Conservation (phyloP, 2,329 filamentous ascomycete genomes). For the Penicillium sp. region DNA sequence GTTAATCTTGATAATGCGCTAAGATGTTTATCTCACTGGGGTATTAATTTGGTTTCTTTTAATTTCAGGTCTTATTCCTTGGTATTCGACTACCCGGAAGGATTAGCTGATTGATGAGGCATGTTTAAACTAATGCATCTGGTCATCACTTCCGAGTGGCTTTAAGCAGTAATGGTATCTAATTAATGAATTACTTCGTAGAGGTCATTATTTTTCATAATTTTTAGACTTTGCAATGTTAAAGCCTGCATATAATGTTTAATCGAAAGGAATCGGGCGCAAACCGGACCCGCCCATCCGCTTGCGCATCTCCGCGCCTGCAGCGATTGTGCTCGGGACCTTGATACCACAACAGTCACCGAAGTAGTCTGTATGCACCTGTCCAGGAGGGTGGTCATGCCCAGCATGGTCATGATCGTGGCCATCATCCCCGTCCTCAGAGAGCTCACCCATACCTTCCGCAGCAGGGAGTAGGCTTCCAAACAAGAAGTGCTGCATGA, state of each 20-base stretch:
- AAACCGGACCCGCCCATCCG: constrained; percentile 66
- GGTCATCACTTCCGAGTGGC: too few relatives aligned
- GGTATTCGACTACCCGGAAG: too few relatives aligned
- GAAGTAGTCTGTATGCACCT: constrained; percentile 63
- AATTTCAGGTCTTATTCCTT: neutral
- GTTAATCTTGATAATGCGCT: neutral
- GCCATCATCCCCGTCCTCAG: constrained; percentile 45
- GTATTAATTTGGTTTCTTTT: neutral
- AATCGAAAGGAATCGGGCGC: constrained; percentile 50
- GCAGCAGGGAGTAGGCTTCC: constrained; percentile 78
- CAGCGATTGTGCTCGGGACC: constrained; percentile 89
- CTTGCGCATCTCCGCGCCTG: constrained; percentile 85
- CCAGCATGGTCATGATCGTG: constrained; percentile 39
- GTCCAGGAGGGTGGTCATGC: constrained; percentile 66
- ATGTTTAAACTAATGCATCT: too few relatives aligned
- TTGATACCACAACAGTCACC: constrained; percentile 98
- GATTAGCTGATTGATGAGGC: too few relatives aligned
- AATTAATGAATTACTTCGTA: neutral
- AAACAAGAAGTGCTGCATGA: constrained; percentile 99
- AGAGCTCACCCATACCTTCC: constrained; percentile 67
- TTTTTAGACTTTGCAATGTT: neutral
- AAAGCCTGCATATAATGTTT: constrained; percentile 5
- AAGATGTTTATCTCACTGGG: neutral
- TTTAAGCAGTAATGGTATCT: too few relatives aligned
- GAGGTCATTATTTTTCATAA: neutral